These are phyloP conservation scores for Pseudogymnoascus sp. DNA, from an alignment of 2,329 filamentous ascomycete genomes.

Conservation along the genomic window DNA sequence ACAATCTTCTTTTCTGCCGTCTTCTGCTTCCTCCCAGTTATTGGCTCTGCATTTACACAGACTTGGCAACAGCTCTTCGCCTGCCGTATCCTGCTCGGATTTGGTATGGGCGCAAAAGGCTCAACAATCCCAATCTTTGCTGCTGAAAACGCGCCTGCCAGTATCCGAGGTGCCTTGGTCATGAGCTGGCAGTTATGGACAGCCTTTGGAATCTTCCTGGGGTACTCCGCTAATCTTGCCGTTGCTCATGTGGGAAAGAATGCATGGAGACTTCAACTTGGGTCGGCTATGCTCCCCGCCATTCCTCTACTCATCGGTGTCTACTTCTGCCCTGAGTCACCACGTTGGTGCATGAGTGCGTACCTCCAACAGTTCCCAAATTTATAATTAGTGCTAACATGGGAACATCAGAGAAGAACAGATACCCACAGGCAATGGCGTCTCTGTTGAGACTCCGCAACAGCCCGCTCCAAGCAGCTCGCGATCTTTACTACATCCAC, in stretches of 20 bases:
- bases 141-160: conserved; percentile 46
- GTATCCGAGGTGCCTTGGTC: conserved; percentile 46
- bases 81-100: conserved; percentile 48
- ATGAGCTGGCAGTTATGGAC: conserved; percentile 46
- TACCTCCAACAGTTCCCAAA: neutral
- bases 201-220: conserved; percentile 58
- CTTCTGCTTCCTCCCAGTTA: conserved; percentile 53
- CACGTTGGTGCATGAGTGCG: conserved; percentile 53
- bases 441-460: conserved; percentile 52
- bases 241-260: conserved; percentile 51
- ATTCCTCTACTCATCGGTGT: conserved; percentile 50
- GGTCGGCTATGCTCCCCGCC: conserved; percentile 57
- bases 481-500: conserved; percentile 55
- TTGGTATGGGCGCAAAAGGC: conserved; percentile 54
- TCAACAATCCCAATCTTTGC: conserved; percentile 44
- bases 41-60: conserved; percentile 52
- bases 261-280: conserved; percentile 57
- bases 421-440: conserved; percentile 45
- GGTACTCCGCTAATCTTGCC: conserved; percentile 56
- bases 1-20: conserved; percentile 56
- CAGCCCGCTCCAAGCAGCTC: conserved; percentile 49
- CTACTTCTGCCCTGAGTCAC: conserved; percentile 57
- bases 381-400: neutral
- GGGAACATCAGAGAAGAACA: conserved; percentile 39
- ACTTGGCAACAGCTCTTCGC: conserved; percentile 50